Evolutionary conservation across 2,329 filamentous ascomycete species (phyloP), one percentile per base, ranked within the genome.

Genomic region (Colletotrichum sojae): DNA sequence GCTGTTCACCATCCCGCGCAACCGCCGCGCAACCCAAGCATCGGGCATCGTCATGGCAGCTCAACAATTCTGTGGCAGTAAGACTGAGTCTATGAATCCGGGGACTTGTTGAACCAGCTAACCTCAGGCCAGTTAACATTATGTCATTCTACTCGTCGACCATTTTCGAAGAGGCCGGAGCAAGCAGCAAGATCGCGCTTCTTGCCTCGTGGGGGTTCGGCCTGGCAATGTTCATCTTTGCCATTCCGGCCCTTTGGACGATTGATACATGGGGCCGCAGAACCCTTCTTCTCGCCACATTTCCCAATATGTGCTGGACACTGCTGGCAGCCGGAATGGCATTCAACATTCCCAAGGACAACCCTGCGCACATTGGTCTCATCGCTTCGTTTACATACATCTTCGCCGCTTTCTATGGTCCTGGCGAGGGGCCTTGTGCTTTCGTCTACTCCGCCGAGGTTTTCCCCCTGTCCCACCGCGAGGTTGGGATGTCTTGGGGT

Each of bases 31-130:
- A 0, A 92, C 89, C 1, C 83, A 89, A 56, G 91, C 91, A 3
- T 90, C 90, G 0, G 89, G 87, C 71, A 87, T 88, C 1, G 89
- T 93, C 72, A 93, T 94, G 90, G 88, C 89, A 71, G 83, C 82
- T 0, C 88, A 91, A 73, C 89, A 91, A 74, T 85, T 91, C 80
- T 89, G 87, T 71, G 88, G 87, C 52, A 85, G 75, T 74, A 78
- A 75, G 75, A 58, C 16, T 3, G 22, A 22, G 6, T 43, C 8
- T 2, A 13, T 10, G 1, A 12, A 2, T 73, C 49, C 6, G 9
- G 0, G 31, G 1, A 27, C 2, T 12, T 39, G 27, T 12, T 12
- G 45, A 6, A 20, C 6, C 16, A 5, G 8, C 16, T 51, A 18
- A n/a, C 57, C 4, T 63, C 61, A 65, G 49, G 15, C 4, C 6